Conservation (phyloP, 2,329 filamentous ascomycete species). For the Immersiporthe knoxdaviesiana region DNA sequence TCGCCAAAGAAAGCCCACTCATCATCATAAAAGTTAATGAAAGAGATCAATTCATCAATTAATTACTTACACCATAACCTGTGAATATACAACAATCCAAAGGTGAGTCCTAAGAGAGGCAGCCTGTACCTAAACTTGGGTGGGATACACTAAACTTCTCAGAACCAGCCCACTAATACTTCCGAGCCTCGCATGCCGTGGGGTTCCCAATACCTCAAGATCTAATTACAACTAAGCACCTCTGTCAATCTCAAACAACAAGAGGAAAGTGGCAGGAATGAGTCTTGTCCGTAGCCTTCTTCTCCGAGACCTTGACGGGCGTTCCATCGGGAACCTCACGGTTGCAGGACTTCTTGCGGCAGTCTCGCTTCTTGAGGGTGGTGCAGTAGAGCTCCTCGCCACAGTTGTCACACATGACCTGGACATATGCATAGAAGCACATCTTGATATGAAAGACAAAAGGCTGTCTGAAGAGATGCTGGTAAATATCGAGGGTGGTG, state of each 20-base stretch:
- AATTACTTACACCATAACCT: background rate
- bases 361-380: constrained; percentile 16
- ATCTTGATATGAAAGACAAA: background rate
- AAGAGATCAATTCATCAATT: background rate
- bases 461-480: too few species aligned
- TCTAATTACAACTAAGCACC: background rate
- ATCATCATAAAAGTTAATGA: background rate
- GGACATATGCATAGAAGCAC: background rate
- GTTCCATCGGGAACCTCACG: background rate
- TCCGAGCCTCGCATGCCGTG: background rate
- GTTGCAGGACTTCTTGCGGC: constrained; percentile 15
- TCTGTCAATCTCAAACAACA: background rate
- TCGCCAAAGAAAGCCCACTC: too few species aligned
- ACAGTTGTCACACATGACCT: background rate
- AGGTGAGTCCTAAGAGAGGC: background rate
- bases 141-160: background rate
- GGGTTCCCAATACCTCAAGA: background rate
- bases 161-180: background rate
- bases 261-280: constrained; percentile 12
- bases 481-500: background rate
- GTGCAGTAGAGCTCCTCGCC: background rate
- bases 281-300: background rate
- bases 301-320: background rate
- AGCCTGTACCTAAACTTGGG: too few species aligned
- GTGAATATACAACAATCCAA: background rate